Evolutionary conservation across 2,329 filamentous ascomycete species (phyloP).

Genomic region (Thermothelomyces thermophilus): DNA sequence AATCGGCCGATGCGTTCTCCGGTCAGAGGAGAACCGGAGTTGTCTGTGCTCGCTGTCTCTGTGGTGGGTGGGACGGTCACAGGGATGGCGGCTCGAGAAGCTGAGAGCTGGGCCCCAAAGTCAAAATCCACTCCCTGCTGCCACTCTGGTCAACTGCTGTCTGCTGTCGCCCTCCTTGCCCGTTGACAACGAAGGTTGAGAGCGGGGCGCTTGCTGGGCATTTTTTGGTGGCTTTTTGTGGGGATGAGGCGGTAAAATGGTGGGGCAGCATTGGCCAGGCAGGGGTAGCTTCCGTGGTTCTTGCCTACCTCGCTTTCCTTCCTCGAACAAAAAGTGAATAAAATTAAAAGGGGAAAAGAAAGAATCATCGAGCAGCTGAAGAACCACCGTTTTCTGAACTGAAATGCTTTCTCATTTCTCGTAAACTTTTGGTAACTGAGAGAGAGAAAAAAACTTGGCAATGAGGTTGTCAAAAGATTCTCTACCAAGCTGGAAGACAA

Average conservation of each 20-base stretch:
- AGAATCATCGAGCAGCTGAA: no score
- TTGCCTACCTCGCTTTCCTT: no score
- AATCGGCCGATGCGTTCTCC: conserved; percentile 10
- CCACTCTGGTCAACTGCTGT: not conserved
- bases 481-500: no score
- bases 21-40: conserved; percentile 7
- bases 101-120: no score
- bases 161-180: not conserved
- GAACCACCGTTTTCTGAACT: no score
- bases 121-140: not conserved
- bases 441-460: no score
- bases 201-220: conserved; percentile 20
- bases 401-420: no score
- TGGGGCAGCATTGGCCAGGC: not conserved
- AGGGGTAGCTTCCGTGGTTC: not conserved
- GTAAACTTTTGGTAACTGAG: no score
- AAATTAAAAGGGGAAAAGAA: no score
- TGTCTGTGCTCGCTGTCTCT: not conserved
- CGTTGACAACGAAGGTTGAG: conserved; percentile 9
- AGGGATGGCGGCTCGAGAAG: conserved; percentile 4
- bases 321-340: no score
- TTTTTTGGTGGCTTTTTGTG: conserved; percentile 19
- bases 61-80: no score
- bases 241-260: conserved; percentile 7
- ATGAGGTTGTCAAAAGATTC: no score